Conservation (phyloP, 2,329 filamentous ascomycete genomes). For the Nectriaceae sp. region DNA sequence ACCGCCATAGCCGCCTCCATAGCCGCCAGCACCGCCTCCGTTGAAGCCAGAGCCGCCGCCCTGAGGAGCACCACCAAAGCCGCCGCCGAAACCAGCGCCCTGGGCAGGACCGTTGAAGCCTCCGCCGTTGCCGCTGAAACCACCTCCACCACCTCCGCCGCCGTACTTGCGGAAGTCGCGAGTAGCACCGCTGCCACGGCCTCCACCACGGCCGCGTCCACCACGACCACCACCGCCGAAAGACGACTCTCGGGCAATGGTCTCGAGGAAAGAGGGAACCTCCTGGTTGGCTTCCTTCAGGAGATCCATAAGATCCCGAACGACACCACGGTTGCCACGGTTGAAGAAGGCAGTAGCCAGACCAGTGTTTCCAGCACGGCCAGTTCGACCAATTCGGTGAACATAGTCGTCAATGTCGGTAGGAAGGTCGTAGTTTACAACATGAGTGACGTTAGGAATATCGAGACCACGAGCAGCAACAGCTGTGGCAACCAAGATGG, state of each 20-base stretch:
- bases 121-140: constrained; percentile 45
- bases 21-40: constrained; percentile 39
- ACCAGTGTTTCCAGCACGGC: constrained; percentile 98
- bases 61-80: constrained; percentile 31
- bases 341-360: constrained; percentile 99
- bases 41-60: constrained; percentile 41
- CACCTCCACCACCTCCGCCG: constrained; percentile 52
- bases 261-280: constrained; percentile 90
- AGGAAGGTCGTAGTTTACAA: constrained; percentile 99
- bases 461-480: constrained; percentile 90
- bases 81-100: constrained; percentile 42
- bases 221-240: constrained; percentile 72
- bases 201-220: constrained; percentile 55
- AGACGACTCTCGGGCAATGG: constrained; percentile 91
- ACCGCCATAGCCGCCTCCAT: constrained; percentile 48
- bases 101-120: constrained; percentile 44
- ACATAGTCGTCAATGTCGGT: constrained; percentile 99
- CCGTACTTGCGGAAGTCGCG: constrained; percentile 88
- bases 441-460: constrained; percentile 95
- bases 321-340: constrained; percentile 97
- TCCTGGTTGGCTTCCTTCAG: constrained; percentile 99
- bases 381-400: constrained; percentile 98
- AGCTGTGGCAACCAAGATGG: constrained; percentile 94
- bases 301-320: constrained; percentile 94
- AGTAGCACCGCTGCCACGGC: constrained; percentile 71